Conservation (phyloP, 192 early-diverging fungal species). For the Pecoramyces ruminantium region DNA sequence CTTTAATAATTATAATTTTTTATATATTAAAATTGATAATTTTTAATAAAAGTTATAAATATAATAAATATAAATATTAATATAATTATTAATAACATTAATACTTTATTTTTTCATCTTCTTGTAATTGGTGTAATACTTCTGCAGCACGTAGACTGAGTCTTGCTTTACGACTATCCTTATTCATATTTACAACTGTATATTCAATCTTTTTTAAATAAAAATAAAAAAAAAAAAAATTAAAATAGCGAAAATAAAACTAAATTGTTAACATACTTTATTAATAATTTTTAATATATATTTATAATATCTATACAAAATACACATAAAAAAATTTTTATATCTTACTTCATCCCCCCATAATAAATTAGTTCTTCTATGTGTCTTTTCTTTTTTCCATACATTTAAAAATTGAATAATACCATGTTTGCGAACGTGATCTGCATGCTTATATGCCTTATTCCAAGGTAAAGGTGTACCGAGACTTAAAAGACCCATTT, state of each 20-base stretch:
- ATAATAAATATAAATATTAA: background rate
- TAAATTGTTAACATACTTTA: no score
- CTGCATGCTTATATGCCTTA: slow-evolving; percentile 64
- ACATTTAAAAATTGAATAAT: slow-evolving; percentile 86
- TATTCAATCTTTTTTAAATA: slow-evolving; percentile 62
- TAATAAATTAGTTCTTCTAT: slow-evolving; percentile 58
- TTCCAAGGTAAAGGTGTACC: slow-evolving; percentile 97
- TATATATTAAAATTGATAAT: no score
- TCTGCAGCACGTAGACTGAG: slow-evolving; percentile 69
- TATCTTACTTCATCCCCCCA: slow-evolving; percentile 99
- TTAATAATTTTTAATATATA: no score
- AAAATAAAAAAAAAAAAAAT: slow-evolving; percentile 2
- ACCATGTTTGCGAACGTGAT: slow-evolving; percentile 77
- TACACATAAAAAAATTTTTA: no score
- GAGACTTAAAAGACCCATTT: slow-evolving; percentile 82
- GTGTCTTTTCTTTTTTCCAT: slow-evolving; percentile 64
- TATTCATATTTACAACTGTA: slow-evolving; percentile 69
- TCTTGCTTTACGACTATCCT: slow-evolving; percentile 44
- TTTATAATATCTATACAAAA: no score
- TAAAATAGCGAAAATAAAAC: background rate
- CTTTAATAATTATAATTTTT: no score
- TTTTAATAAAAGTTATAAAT: no score
- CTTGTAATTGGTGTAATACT: slow-evolving; percentile 50
- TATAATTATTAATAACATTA: no score
- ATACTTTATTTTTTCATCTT: slow-evolving; percentile 42